Conservation (phyloP, 78 protist species). For the Planoprotostelium fungivorum region DNA sequence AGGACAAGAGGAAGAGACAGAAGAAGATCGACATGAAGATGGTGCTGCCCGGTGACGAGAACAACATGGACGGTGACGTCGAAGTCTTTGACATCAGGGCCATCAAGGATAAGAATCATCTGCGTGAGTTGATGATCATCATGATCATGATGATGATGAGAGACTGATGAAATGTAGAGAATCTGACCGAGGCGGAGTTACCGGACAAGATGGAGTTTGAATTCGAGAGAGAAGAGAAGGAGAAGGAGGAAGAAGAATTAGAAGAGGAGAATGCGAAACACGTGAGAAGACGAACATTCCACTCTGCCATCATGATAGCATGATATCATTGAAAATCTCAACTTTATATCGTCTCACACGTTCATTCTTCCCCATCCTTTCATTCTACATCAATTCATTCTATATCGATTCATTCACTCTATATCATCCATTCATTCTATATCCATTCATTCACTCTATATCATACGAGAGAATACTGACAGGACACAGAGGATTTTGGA, state of each 20-base stretch:
- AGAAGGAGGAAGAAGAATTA: background rate
- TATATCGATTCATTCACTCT: background rate
- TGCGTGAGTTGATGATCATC: background rate
- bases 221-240: background rate
- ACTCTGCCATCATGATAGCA: no score
- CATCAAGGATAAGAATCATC: background rate
- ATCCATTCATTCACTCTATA: background rate
- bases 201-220: background rate
- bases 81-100: conserved; percentile 13
- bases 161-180: no score
- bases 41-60: conserved; percentile 41
- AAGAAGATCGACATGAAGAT: conserved; percentile 24
- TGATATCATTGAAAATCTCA: no score
- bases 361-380: no score
- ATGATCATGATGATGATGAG: no score
- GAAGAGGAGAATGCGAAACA: background rate
- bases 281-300: no score
- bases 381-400: background rate
- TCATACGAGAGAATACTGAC: background rate
- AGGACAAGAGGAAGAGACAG: conserved; percentile 12
- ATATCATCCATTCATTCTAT: background rate
- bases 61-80: conserved; percentile 8
- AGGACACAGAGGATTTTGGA: background rate
- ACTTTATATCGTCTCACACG: no score
- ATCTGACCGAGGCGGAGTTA: background rate